Conservation (phyloP, 306 rosid genomes). For the Prunus salicina region DNA sequence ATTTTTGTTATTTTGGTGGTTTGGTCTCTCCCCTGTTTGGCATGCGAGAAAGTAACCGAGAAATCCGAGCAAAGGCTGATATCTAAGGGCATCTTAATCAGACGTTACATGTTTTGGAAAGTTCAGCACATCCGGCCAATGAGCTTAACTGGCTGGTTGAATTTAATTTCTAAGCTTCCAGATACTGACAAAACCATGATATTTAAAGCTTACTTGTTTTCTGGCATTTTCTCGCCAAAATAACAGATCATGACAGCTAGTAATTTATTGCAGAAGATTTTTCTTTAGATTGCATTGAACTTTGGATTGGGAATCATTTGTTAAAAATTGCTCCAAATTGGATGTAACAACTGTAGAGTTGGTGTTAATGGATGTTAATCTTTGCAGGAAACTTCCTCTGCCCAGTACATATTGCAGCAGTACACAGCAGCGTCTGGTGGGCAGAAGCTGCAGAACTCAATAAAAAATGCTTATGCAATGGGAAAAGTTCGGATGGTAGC, state of each 20-base stretch:
- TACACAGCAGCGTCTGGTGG: conserved; percentile 95
- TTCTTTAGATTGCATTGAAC: neutral
- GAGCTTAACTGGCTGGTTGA: conserved; percentile 6
- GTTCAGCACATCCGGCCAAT: conserved; percentile 6
- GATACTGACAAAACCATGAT: neutral
- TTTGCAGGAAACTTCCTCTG: conserved; percentile 93
- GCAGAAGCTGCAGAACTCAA: conserved; percentile 79
- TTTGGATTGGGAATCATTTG: neutral
- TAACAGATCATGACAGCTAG: conserved; percentile 18
- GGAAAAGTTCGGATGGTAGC: conserved; percentile 96
- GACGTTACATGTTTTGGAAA: neutral
- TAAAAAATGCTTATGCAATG: conserved; percentile 91
- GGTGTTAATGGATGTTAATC: neutral
- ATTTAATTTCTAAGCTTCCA: neutral
- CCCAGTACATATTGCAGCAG: conserved; percentile 97
- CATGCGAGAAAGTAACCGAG: neutral
- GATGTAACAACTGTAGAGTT: neutral
- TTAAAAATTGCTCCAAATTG: neutral
- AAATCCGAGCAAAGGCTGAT: neutral
- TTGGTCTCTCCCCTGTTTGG: neutral
- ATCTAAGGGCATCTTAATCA: neutral
- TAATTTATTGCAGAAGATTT: neutral
- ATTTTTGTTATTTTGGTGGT: neutral
- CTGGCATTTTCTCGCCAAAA: neutral
- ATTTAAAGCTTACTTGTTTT: neutral